Conservation (phyloP, 192 early-diverging fungal genomes). For the Backusella westeae region DNA sequence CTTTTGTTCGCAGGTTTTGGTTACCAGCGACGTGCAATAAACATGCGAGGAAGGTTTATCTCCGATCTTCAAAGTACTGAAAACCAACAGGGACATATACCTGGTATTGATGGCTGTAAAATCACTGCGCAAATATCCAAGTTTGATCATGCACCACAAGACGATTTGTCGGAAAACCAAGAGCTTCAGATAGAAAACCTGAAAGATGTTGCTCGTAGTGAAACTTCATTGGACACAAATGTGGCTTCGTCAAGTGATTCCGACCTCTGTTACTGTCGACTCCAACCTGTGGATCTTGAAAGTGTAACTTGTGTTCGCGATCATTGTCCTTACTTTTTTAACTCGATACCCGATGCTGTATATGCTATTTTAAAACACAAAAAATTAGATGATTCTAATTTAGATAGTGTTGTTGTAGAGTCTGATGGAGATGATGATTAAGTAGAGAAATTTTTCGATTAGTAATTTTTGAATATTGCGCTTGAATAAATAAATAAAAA, state of each 20-base stretch:
- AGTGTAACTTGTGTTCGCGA: constrained; percentile 18
- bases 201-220: background rate
- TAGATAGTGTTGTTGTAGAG: background rate
- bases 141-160: background rate
- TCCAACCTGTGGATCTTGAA: background rate
- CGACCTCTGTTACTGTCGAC: background rate
- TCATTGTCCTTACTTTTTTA: constrained; percentile 29
- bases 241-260: background rate
- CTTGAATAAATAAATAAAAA: too few species aligned
- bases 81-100: background rate
- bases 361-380: constrained; percentile 9
- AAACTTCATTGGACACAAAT: background rate
- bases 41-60: background rate
- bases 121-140: background rate
- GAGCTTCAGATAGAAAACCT: background rate
- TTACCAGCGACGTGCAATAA: constrained; percentile 8
- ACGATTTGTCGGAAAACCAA: background rate
- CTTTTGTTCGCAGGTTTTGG: constrained; percentile 32
- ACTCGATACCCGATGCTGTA: constrained; percentile 25
- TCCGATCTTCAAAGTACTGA: background rate
- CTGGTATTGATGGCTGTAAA: background rate
- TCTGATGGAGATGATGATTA: background rate
- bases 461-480: background rate
- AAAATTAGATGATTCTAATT: background rate
- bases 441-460: background rate